Base-by-base conservation (phyloP, 2,329 filamentous ascomycete genomes). In the Pseudogymnoascus sp. region DNA sequence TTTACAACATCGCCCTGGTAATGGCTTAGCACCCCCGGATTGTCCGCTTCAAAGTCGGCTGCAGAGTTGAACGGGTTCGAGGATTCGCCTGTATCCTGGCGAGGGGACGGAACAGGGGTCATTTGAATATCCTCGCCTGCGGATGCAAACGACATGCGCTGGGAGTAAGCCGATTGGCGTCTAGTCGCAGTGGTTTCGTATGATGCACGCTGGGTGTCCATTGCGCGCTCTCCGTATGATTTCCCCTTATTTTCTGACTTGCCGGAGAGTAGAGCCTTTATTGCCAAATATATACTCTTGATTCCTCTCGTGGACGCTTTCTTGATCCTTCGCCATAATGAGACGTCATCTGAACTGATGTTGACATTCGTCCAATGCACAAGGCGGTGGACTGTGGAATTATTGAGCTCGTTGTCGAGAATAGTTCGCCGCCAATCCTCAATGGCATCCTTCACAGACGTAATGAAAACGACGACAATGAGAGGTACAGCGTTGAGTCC, bases 321-420 rank as follows among this genome's bases (percentile, higher is more conserved):
- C 77, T 99, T 99, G 77, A 94, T 82, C 68, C 80, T 86, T 70
- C 94, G 87, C 94, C 94, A 99, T 29, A 83, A 41, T 0, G 90
- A 92, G 43, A 99, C 83, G 65, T 91, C 87, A 70, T 97, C 93
- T 68, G 92, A 90, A 39, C 89, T 85, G 12, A 92, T 91, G 69
- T 99, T 99, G 69, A 97, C 92, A 69, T 99, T 99, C 68, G 88
- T 83, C 87, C 90, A 97, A 66, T 92, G 88, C 11, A 91, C 80
- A 19, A 99, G 80, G 64, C 93, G 86, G 75, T 99, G 93, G 8
- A 97, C 91, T 0, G 92, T 90, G 2, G 94, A 94, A 72, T 99
- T 97, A 77, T 99, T 99, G 65, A 99, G 81, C 70, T 96, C 90
- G 67, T 88, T 96, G 73, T 99, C 94, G 45, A 97, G 85, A 43